Evolutionary conservation across 306 rosid genomes (phyloP), one percentile per base, ranked within the genome.

Genomic region (Glycine tomentella): DNA sequence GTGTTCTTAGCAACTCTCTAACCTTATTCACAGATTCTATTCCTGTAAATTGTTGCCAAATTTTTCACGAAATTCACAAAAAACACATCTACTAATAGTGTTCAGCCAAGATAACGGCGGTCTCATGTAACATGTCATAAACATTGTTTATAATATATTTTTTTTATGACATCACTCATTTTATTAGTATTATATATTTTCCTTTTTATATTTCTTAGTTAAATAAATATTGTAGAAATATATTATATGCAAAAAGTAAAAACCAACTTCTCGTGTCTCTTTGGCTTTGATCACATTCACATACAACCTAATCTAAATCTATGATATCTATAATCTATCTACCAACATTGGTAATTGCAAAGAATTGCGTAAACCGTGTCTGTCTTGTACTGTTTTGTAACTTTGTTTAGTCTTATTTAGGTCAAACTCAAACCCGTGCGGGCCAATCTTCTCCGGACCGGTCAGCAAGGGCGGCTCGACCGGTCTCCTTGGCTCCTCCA

Each of bases 401-500:
- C 45, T 42, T 42, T 31, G 82, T 67, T 5, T 1, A 45, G 49
- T 57, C 70, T 25, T 20, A 20, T 20, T 20, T n/a, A 2, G 42
- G 84, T 83, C 80, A 70, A 83, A 83, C 46, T 69, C 42, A 72
- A 84, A 82, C 17, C 82, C 62, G 45, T 40, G 66, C 8, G 56
- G 16, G 34, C 46, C 66, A 31, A 56, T 49, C 0, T 75, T 57
- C 9, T 8, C 50, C 74, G 33, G 75, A 33, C 82, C 80, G 75
- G 93, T 88, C 93, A 88, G 84, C 72, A 88, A 80, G 67, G 88
- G 87, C 79, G 85, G 91, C 92, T 73, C 78, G 52, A 72, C 84
- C 87, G 84, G 58, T 74, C 82, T 59, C 5, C 31, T 25, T 15
- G 53, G 15, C 17, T 62, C 62, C 20, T 44, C 70, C 58, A 75